Evolutionary conservation across 2,329 filamentous ascomycete species (phyloP).

Genomic region (Alternaria ventricosa): DNA sequence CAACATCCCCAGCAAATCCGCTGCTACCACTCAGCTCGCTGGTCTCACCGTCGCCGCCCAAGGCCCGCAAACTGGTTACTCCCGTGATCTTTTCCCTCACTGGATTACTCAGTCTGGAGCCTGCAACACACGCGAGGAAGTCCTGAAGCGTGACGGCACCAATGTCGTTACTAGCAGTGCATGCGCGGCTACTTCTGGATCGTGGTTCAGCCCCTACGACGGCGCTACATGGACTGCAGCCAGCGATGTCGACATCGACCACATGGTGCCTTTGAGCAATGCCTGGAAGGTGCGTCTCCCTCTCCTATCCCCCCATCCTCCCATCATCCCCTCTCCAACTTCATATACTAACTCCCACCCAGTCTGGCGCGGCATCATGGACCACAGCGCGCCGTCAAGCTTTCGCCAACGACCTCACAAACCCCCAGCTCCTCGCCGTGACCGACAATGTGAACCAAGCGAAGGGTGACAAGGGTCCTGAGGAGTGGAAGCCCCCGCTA

Average conservation of each 20-base stretch:
- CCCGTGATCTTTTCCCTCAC: slow-evolving; percentile 72
- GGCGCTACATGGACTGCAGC: slow-evolving; percentile 72
- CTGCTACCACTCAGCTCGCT: slow-evolving; percentile 65
- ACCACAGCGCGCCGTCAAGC: slow-evolving; percentile 69
- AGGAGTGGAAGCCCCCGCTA: slow-evolving; percentile 72
- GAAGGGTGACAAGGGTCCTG: slow-evolving; percentile 77
- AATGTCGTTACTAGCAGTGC: slow-evolving; percentile 64
- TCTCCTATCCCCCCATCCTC: not conserved
- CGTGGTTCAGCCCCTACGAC: slow-evolving; percentile 77
- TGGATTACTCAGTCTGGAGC: slow-evolving; percentile 66
- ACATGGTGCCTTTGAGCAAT: slow-evolving; percentile 81
- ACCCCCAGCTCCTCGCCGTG: slow-evolving; percentile 80
- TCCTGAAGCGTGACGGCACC: slow-evolving; percentile 76
- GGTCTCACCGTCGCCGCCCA: slow-evolving; percentile 64
- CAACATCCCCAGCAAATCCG: slow-evolving; percentile 66
- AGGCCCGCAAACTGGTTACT: slow-evolving; percentile 64
- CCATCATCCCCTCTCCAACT: not conserved
- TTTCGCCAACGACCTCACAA: slow-evolving; percentile 78
- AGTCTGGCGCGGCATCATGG: slow-evolving; percentile 75
- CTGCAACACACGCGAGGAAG: slow-evolving; percentile 76
- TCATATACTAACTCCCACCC: not conserved
- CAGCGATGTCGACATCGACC: slow-evolving; percentile 80
- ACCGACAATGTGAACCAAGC: slow-evolving; percentile 76
- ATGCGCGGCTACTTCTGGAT: slow-evolving; percentile 70
- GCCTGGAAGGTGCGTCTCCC: slow-evolving; percentile 70